Conservation (phyloP, 1,284 basidiomycete species). For the Phaffia rhodozyma region DNA sequence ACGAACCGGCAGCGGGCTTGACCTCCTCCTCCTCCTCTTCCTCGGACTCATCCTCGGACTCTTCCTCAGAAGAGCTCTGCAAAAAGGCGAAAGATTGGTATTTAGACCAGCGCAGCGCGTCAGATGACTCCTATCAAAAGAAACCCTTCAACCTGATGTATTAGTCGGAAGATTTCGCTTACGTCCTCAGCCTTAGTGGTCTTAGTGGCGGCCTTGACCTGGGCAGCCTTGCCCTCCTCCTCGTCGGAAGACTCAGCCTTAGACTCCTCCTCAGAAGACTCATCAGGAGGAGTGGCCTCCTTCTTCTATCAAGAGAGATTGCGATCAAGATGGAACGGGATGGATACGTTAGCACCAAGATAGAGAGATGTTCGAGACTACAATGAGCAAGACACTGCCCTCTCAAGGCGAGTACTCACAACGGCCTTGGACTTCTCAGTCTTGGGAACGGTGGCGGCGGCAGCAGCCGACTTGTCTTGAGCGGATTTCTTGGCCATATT, state of each 20-base stretch:
- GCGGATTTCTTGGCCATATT: slow-evolving; percentile 17
- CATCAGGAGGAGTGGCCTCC: slow-evolving; percentile 32
- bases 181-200: slow-evolving; percentile 17
- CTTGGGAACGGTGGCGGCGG: slow-evolving; percentile 20
- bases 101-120: no score
- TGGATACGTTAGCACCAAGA: no score
- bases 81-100: neutral
- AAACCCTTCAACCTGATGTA: neutral
- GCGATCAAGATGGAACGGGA: neutral
- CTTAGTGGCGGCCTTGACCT: slow-evolving; percentile 22
- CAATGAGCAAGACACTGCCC: no score
- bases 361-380: neutral
- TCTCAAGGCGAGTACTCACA: no score
- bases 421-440: slow-evolving; percentile 19
- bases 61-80: slow-evolving; percentile 25
- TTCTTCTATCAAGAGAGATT: slow-evolving; percentile 23
- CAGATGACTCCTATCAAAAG: slow-evolving; percentile 20
- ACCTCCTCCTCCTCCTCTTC: slow-evolving; percentile 23
- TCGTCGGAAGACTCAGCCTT: slow-evolving; percentile 21
- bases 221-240: slow-evolving; percentile 22
- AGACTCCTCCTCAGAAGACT: slow-evolving; percentile 25
- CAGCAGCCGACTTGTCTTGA: slow-evolving; percentile 12
- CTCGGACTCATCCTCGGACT: slow-evolving; percentile 21
- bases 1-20: slow-evolving; percentile 31
- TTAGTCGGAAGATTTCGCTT: slow-evolving; percentile 11